Evolutionary conservation across 2,329 filamentous ascomycete species (phyloP).

Genomic region (Ceratocystis alfenasii): DNA sequence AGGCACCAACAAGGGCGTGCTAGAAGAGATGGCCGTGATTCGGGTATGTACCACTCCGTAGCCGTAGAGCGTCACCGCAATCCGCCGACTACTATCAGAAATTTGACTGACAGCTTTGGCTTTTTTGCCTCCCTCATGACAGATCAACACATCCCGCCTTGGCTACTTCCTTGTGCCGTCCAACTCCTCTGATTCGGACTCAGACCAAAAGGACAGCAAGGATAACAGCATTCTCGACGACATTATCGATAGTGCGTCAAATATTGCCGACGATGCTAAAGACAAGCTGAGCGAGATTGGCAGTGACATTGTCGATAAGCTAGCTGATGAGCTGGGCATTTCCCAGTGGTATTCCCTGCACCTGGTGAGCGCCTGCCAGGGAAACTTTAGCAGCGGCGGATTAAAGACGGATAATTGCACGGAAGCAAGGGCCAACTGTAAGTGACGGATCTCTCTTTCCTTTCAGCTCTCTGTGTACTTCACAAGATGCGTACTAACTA

Average conservation of each 20-base stretch:
- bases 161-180: constrained; percentile 17
- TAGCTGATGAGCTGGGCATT: constrained; percentile 36
- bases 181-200: constrained; percentile 25
- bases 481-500: background rate
- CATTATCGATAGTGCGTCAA: constrained; percentile 23
- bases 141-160: constrained; percentile 20
- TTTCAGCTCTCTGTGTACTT: background rate
- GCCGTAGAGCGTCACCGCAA: background rate
- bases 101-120: background rate
- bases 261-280: constrained; percentile 22
- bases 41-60: constrained; percentile 27
- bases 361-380: constrained; percentile 38
- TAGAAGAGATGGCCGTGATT: constrained; percentile 35
- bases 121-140: background rate
- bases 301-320: constrained; percentile 32
- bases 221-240: constrained; percentile 27
- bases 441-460: constrained; percentile 22
- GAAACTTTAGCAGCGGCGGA: constrained; percentile 33
- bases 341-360: constrained; percentile 42
- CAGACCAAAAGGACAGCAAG: constrained; percentile 24
- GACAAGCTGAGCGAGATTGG: constrained; percentile 27
- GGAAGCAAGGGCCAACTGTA: constrained; percentile 31
- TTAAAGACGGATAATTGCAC: constrained; percentile 39
- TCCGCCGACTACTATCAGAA: constrained; percentile 18
- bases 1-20: constrained; percentile 33